These are phyloP conservation scores for Mortierella polycephala DNA, from an alignment of 371 early-diverging fungal genomes.

Conservation along the genomic window DNA sequence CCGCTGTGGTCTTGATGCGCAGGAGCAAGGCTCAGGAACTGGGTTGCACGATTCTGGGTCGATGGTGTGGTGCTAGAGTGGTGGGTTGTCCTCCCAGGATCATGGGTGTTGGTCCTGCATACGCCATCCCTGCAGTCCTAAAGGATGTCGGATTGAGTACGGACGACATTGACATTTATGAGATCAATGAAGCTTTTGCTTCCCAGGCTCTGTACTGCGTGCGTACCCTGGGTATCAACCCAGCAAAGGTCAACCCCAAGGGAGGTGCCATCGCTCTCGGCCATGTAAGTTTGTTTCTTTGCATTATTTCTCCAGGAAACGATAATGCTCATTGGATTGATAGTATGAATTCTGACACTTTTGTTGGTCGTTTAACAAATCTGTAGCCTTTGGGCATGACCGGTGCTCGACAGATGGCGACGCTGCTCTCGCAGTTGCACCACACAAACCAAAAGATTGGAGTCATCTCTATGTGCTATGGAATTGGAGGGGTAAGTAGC, in stretches of 20 bases:
- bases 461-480: slow-evolving; percentile 94
- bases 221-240: slow-evolving; percentile 86
- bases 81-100: slow-evolving; percentile 96
- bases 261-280: slow-evolving; percentile 99
- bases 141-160: slow-evolving; percentile 82
- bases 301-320: background rate
- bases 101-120: slow-evolving; percentile 98
- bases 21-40: slow-evolving; percentile 91
- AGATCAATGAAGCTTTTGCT: slow-evolving; percentile 98
- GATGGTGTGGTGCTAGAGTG: slow-evolving; percentile 87
- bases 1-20: slow-evolving; percentile 95
- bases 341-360: too few species aligned
- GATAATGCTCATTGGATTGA: too few species aligned
- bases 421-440: slow-evolving; percentile 92
- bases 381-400: slow-evolving; percentile 84
- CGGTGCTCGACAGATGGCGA: slow-evolving; percentile 97
- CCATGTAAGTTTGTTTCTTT: slow-evolving; percentile 60
- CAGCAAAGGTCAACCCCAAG: slow-evolving; percentile 95
- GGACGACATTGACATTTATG: slow-evolving; percentile 84
- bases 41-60: slow-evolving; percentile 88
- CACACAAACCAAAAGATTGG: slow-evolving; percentile 88
- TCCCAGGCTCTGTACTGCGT: slow-evolving; percentile 96
- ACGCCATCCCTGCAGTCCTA: slow-evolving; percentile 92
- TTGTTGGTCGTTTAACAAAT: too few species aligned
- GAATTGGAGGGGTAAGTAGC: slow-evolving; percentile 85